Base-by-base conservation (phyloP, 2,329 filamentous ascomycete species). In the Fusarium goolgardi region DNA sequence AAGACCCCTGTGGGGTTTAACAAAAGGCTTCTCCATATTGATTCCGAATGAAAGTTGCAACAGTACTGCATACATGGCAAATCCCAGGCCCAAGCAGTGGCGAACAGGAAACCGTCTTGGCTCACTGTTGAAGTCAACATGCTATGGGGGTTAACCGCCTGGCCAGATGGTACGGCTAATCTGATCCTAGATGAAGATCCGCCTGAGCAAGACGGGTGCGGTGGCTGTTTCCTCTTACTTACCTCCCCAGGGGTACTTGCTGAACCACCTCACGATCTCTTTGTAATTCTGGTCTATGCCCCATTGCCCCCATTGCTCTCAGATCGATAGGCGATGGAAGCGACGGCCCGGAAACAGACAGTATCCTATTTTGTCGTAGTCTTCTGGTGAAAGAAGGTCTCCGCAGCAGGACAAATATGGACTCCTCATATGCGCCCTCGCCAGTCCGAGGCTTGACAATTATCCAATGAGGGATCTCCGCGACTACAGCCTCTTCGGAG, bases 301-400 rank as follows among this genome's bases (percentile, higher is more conserved):
- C 47, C 27, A 29, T 52, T 64, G 55, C 51, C 32, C 43, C 47
- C 27, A 29, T 52, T 64, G 55, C 51, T 55, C 9, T 63, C 34
- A 51, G 41, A 59, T 18, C 49, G 32, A 55, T 37, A 44, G 34
- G 45, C 32, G 41, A 65, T 67, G 67, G 67, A 68, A 70, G 67
- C 67, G 67, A 70, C 67, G 66, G 66, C 66, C 66, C 66, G 66
- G 46, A 47, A 52, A 51, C 49, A 58, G 58, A 52, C 34, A 46
- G 55, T 44, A 35, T 46, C 27, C 37, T 59, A 49, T 55, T 41
- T 51, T 40, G 39, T 43, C 37, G 25, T 35, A 62, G 69, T n/a
- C 23, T 41, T 69, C 35, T 13, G 18, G 50, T 41, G 46, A 50
- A 59, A 39, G 37, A 45, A 43, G 21, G 16, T 34, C 41, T 40